Evolutionary conservation across 2,329 filamentous ascomycete genomes (phyloP).

Genomic region (Chrysoporthe puriensis): DNA sequence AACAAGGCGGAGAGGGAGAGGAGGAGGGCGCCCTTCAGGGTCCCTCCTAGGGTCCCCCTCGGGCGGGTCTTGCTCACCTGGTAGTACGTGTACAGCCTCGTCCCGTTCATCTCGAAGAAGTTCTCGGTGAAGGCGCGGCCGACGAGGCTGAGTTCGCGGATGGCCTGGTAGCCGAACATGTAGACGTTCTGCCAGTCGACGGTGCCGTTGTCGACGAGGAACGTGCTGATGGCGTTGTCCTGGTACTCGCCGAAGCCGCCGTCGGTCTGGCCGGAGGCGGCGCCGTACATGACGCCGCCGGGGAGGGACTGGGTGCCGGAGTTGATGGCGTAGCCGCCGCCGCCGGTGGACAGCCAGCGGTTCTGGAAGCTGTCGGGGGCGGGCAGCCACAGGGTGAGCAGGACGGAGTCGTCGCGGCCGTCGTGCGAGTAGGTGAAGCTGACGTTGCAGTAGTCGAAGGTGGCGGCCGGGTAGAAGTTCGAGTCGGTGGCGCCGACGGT

Average conservation of each 20-base stretch:
- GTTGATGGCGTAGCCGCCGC: slow-evolving; percentile 51
- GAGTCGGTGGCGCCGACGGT: slow-evolving; percentile 34
- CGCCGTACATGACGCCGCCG: slow-evolving; percentile 50
- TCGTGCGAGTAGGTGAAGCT: slow-evolving; percentile 41
- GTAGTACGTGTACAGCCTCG: slow-evolving; percentile 56
- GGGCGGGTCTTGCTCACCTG: too few species aligned
- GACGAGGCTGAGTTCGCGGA: slow-evolving; percentile 55
- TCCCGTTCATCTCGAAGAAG: slow-evolving; percentile 42
- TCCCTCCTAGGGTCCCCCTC: too few species aligned
- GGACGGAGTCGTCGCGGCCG: slow-evolving; percentile 37
- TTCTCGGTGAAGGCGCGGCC: slow-evolving; percentile 48
- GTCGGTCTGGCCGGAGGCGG: slow-evolving; percentile 51
- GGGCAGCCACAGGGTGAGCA: slow-evolving; percentile 44
- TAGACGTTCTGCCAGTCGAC: slow-evolving; percentile 54
- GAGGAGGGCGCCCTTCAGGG: too few species aligned
- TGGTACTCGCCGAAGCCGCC: slow-evolving; percentile 53
- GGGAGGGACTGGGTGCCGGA: slow-evolving; percentile 39
- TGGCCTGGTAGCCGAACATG: slow-evolving; percentile 55
- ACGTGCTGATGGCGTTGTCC: slow-evolving; percentile 41
- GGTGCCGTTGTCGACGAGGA: slow-evolving; percentile 51
- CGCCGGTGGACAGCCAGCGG: slow-evolving; percentile 51
- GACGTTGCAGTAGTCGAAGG: slow-evolving; percentile 43
- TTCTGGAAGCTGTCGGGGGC: slow-evolving; percentile 47
- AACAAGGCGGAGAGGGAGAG: too few species aligned
- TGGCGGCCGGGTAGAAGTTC: slow-evolving; percentile 33